Percentiles rank a stretch among this genome's conserved stretches.
Conservation (phyloP, 2,329 filamentous ascomycete species). For the Leptographium radiaticola region DNA sequence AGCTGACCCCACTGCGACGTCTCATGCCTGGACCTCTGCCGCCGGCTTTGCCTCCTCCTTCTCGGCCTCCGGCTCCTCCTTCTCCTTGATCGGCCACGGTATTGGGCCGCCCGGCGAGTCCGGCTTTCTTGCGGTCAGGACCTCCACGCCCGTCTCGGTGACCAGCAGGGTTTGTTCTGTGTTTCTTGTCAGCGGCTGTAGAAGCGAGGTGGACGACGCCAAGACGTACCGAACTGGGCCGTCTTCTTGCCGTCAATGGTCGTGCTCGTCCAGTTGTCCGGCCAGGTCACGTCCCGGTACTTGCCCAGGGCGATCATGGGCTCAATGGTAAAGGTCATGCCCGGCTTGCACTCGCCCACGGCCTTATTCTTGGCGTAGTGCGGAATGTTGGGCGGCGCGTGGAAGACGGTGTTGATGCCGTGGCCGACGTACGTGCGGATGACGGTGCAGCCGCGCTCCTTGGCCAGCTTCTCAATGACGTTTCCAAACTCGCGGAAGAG, state of each 20-base stretch:
- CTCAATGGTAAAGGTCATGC: constrained; percentile 98
- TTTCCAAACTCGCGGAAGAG: constrained; percentile 89
- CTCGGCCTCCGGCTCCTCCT: neutral
- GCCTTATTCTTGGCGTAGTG: constrained; percentile 99
- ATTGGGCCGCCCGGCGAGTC: constrained; percentile 67
- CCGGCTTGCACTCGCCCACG: constrained; percentile 81
- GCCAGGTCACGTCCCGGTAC: constrained; percentile 90
- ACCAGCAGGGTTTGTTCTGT: constrained; percentile 72
- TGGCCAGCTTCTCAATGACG: constrained; percentile 90
- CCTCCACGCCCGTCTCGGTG: constrained; percentile 71
- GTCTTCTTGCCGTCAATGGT: constrained; percentile 82
- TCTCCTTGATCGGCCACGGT: constrained; percentile 31
- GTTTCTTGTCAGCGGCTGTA: neutral
- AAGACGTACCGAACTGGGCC: constrained; percentile 74
- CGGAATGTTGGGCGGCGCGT: constrained; percentile 84
- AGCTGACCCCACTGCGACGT: too few relatives aligned
- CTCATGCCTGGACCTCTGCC: neutral
- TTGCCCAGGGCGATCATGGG: constrained; percentile 94
- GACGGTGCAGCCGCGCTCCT: constrained; percentile 71
- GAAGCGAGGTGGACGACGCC: neutral
- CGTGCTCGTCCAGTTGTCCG: constrained; percentile 95
- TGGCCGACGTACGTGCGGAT: constrained; percentile 95
- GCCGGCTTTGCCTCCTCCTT: neutral
- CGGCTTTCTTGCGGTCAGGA: constrained; percentile 60
- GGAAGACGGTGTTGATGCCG: constrained; percentile 87